These are phyloP conservation scores for Aciculosporium take DNA, from an alignment of 2,329 filamentous ascomycete genomes.

Conservation along the genomic window DNA sequence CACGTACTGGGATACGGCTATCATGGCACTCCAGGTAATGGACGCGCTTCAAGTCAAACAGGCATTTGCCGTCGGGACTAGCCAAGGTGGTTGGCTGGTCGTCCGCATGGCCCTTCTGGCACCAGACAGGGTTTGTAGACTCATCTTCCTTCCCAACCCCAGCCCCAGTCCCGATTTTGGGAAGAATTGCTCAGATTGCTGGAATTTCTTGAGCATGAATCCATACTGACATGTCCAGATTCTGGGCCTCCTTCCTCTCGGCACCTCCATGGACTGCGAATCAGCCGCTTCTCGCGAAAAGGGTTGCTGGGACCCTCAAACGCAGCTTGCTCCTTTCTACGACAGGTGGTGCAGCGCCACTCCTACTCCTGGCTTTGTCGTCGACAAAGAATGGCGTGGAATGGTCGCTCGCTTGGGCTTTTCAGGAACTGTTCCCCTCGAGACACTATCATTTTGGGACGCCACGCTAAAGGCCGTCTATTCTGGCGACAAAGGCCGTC, in stretches of 20 bases:
- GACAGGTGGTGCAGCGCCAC: constrained; percentile 25
- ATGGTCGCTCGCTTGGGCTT: constrained; percentile 33
- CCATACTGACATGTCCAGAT: constrained; percentile 20
- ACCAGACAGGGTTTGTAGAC: constrained; percentile 27
- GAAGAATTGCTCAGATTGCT: neutral
- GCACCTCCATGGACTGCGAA: constrained; percentile 40
- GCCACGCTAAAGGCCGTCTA: constrained; percentile 31
- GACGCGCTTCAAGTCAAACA: constrained; percentile 31
- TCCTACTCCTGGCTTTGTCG: constrained; percentile 31
- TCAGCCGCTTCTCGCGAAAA: constrained; percentile 28
- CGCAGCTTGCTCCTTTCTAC: constrained; percentile 26
- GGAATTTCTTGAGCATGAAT: neutral
- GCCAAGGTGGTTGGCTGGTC: constrained; percentile 38
- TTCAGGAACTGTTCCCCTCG: constrained; percentile 22
- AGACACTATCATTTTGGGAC: constrained; percentile 30
- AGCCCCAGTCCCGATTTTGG: neutral
- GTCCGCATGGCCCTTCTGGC: constrained; percentile 36
- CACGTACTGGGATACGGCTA: constrained; percentile 41
- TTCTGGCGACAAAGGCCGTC: constrained; percentile 33
- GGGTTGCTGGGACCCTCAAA: constrained; percentile 35
- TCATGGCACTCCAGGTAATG: constrained; percentile 41
- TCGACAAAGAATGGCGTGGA: constrained; percentile 31
- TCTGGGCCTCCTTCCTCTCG: constrained; percentile 31
- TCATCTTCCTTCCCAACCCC: neutral
- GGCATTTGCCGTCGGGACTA: constrained; percentile 36